A percentile compares a stretch with the other conserved stretches of the same genome.
These are phyloP conservation scores for Fusarium nelsonii DNA, from an alignment of 2,329 filamentous ascomycete genomes.

Conservation along the genomic window DNA sequence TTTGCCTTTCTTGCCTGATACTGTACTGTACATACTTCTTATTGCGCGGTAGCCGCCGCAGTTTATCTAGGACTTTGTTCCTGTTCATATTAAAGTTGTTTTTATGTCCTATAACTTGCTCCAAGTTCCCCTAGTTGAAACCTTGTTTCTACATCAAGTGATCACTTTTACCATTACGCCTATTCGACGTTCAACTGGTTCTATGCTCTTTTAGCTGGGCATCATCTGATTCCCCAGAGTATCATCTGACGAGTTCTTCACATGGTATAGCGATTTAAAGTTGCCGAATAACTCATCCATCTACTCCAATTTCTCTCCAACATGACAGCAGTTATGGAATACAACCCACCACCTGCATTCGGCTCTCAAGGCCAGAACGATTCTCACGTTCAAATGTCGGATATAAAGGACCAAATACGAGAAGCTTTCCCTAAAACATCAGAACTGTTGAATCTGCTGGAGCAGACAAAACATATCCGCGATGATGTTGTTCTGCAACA, in stretches of 20 bases:
- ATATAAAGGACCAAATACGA: constrained; percentile 54
- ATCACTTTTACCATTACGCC: background rate
- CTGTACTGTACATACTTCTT: background rate
- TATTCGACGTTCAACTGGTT: background rate
- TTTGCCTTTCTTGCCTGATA: background rate
- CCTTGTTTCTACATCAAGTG: background rate
- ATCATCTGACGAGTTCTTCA: constrained; percentile 27
- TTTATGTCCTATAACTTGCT: background rate
- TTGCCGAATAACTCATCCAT: background rate
- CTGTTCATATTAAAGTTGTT: background rate
- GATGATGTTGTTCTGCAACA: constrained; percentile 60
- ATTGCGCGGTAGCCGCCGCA: constrained; percentile 1
- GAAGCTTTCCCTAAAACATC: constrained; percentile 56
- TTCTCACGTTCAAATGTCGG: constrained; percentile 43
- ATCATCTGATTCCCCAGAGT: constrained; percentile 24
- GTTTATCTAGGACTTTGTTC: background rate
- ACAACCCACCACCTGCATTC: constrained; percentile 14
- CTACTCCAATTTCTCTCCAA: background rate
- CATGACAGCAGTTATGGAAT: constrained; percentile 21
- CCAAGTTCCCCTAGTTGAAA: background rate
- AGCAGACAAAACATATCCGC: constrained; percentile 62
- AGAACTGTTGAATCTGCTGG: constrained; percentile 60
- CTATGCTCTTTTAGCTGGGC: background rate
- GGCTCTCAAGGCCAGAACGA: background rate
- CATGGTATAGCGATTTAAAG: background rate